Conservation (phyloP, 2,329 filamentous ascomycete genomes). For the Balansia obtecta region DNA sequence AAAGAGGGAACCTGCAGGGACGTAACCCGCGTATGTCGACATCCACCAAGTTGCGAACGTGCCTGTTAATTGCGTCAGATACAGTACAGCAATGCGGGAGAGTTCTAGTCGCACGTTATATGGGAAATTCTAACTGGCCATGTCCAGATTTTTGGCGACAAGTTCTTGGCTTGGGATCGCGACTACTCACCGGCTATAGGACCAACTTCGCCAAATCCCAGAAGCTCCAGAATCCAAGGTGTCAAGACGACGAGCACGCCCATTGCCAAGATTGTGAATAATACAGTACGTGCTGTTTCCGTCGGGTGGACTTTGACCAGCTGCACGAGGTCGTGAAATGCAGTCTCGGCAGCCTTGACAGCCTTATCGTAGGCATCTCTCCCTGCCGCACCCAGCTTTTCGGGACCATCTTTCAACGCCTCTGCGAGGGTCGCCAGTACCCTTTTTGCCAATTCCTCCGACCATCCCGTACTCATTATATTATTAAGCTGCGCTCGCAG, state of each 20-base stretch:
- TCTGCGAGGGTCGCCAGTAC: neutral
- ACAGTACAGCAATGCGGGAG: no score
- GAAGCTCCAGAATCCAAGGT: neutral
- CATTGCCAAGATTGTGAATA: neutral
- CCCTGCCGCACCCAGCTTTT: neutral
- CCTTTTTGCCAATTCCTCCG: neutral
- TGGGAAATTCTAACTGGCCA: no score
- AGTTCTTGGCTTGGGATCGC: no score
- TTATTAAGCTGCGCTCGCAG: neutral
- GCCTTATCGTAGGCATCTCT: neutral
- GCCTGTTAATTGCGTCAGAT: neutral
- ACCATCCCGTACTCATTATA: neutral
- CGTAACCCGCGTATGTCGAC: constrained; percentile 2
- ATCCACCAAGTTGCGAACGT: constrained; percentile 6
- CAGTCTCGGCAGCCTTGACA: neutral
- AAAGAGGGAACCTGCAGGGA: constrained; percentile 3
- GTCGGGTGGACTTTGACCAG: neutral
- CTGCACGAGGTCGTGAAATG: neutral
- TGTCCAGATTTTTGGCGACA: no score
- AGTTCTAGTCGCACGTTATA: no score
- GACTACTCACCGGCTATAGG: neutral
- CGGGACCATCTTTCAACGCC: neutral
- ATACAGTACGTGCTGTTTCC: neutral
- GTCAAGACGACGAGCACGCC: neutral
- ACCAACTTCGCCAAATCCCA: neutral